Percentiles rank a stretch among this genome's conserved stretches.
These are phyloP conservation scores for Penicillium goetzii DNA, from an alignment of 495 filamentous ascomycete genomes.

Conservation along the genomic window DNA sequence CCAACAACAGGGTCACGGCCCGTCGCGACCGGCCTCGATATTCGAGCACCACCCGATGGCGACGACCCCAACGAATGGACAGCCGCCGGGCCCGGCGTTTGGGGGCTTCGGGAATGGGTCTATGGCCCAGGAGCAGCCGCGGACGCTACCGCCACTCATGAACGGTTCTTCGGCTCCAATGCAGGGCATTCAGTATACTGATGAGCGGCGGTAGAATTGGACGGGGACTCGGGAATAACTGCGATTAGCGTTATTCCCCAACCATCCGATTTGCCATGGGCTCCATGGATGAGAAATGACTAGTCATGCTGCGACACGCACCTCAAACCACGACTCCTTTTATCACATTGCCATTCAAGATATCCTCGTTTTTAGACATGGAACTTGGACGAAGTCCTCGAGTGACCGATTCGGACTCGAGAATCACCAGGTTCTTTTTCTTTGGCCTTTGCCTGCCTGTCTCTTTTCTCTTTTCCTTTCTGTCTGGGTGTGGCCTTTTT, in stretches of 20 bases:
- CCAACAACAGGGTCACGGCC: constrained; percentile 51
- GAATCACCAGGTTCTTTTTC: background rate
- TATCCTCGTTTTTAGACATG: constrained; percentile 33
- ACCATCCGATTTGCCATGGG: background rate
- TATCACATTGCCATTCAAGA: constrained; percentile 27
- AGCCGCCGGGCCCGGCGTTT: constrained; percentile 39
- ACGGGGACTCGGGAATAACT: background rate
- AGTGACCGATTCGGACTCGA: background rate
- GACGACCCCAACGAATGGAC: constrained; percentile 42
- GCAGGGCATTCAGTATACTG: constrained; percentile 61
- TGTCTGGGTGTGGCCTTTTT: constrained; percentile 17
- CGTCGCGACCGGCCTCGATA: constrained; percentile 41
- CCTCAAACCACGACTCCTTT: constrained; percentile 26
- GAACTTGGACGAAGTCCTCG: constrained; percentile 4
- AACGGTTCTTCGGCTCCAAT: constrained; percentile 56
- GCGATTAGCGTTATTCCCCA: background rate
- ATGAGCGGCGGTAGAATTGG: constrained; percentile 47
- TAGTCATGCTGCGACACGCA: constrained; percentile 31
- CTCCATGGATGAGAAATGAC: constrained; percentile 36
- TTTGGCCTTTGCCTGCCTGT: constrained; percentile 1
- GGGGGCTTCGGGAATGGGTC: constrained; percentile 39
- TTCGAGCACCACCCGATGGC: constrained; percentile 48
- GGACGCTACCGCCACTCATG: constrained; percentile 55
- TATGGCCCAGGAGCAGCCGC: constrained; percentile 50
- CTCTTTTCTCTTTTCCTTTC: constrained; percentile 8